Conservation (phyloP, 164 flowering plant genomes). For the Magnolia officinalis region DNA sequence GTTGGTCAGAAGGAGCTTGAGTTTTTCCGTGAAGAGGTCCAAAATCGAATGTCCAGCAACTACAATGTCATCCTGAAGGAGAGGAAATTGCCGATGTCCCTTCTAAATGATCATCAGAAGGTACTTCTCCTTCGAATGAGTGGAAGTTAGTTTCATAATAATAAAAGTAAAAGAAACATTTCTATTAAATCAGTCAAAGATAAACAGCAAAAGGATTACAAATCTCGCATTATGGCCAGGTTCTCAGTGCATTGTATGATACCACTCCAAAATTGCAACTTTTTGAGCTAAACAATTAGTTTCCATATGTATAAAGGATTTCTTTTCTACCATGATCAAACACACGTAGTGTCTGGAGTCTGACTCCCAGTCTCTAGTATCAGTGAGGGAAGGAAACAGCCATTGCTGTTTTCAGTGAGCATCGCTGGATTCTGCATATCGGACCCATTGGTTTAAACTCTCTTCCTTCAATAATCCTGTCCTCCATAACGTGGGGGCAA, state of each 20-base stretch:
- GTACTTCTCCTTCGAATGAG: slow-evolving; percentile 24
- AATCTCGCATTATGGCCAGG: neutral
- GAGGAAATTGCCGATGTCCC: slow-evolving; percentile 80
- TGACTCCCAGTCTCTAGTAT: too few relatives aligned
- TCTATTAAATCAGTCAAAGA: neutral
- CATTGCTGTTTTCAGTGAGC: too few relatives aligned
- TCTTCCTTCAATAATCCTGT: too few relatives aligned
- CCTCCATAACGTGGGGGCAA: too few relatives aligned
- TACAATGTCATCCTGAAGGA: slow-evolving; percentile 89
- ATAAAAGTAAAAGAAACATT: neutral
- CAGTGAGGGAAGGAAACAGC: too few relatives aligned
- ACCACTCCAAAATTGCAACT: neutral
- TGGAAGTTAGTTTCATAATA: neutral
- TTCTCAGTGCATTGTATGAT: neutral
- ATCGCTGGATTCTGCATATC: too few relatives aligned
- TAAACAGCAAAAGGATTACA: neutral
- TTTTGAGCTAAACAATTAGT: neutral
- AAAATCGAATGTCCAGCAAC: slow-evolving; percentile 57
- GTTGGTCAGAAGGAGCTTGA: slow-evolving; percentile 85
- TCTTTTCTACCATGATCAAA: neutral
- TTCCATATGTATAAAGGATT: neutral
- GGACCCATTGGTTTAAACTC: too few relatives aligned
- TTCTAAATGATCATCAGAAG: slow-evolving; percentile 81
- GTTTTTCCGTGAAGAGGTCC: slow-evolving; percentile 78
- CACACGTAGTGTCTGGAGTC: too few relatives aligned